Percentiles rank a stretch among this genome's conserved stretches.
phyloP scores from a whole-genome alignment of 192 early-diverging fungal species.

The Backusella morwellensis region DNA sequence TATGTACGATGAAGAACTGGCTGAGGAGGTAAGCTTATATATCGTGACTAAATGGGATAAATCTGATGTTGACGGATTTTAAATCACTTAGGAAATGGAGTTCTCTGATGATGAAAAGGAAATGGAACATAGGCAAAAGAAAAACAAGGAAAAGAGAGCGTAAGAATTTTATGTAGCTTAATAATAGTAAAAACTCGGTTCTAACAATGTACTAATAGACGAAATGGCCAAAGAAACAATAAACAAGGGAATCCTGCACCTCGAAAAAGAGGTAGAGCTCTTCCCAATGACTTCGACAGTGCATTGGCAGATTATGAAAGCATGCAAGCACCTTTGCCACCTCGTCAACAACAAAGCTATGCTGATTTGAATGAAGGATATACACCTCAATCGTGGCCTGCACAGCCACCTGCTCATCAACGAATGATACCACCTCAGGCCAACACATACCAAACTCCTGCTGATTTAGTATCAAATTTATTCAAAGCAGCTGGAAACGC shows the following conservation, averaged over 20 bases:
- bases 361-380: not conserved
- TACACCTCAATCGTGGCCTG: not conserved
- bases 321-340: not conserved
- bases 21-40: constrained; percentile 47
- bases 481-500: not conserved
- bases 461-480: not conserved
- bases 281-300: constrained; percentile 2
- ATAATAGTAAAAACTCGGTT: not conserved
- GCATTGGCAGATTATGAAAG: constrained; percentile 10
- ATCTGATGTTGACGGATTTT: not conserved
- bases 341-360: constrained; percentile 17
- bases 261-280: not conserved
- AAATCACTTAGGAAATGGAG: constrained; percentile 62
- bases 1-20: constrained; percentile 88
- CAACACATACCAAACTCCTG: not conserved
- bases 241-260: not conserved
- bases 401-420: not conserved
- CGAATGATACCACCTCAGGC: not conserved
- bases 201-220: not conserved
- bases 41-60: not conserved
- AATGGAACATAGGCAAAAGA: constrained; percentile 48
- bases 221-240: not conserved
- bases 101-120: constrained; percentile 97
- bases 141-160: constrained; percentile 44
- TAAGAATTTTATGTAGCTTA: constrained; percentile 10